Conservation (phyloP, 345 rosid species). For the Crucihimalaya himalaica region DNA sequence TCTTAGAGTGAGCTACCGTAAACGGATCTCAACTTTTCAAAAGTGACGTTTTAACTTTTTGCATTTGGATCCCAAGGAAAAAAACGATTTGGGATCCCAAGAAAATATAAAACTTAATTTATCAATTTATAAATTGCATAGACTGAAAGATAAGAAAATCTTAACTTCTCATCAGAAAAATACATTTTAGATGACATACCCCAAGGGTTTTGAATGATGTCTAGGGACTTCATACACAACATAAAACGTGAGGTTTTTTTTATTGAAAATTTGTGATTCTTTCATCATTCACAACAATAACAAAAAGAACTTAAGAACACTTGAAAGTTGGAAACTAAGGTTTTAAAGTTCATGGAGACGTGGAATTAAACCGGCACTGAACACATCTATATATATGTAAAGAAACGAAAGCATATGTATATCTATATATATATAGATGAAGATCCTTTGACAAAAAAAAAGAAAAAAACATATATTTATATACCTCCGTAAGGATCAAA, state of each 20-base stretch:
- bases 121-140: constrained; percentile 1
- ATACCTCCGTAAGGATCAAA: constrained; percentile 70
- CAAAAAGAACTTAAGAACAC: background rate
- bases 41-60: constrained; percentile 31
- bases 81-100: constrained; percentile 12
- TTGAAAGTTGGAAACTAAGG: background rate
- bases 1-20: background rate
- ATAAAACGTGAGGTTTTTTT: background rate
- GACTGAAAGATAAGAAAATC: constrained; percentile 12
- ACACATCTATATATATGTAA: background rate
- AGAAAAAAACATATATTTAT: too few species aligned
- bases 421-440: background rate
- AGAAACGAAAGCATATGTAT: background rate
- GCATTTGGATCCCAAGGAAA: constrained; percentile 34
- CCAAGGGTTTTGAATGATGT: constrained; percentile 27
- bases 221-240: background rate
- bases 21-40: constrained; percentile 24
- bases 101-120: background rate
- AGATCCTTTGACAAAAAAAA: too few species aligned
- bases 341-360: background rate
- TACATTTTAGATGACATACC: constrained; percentile 17
- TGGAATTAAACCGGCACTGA: background rate
- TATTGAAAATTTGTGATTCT: background rate
- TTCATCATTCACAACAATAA: background rate
- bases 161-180: constrained; percentile 19